phyloP scores from a whole-genome alignment of 1,139 yeast species.

The Blastobotrys buckinghamii region DNA sequence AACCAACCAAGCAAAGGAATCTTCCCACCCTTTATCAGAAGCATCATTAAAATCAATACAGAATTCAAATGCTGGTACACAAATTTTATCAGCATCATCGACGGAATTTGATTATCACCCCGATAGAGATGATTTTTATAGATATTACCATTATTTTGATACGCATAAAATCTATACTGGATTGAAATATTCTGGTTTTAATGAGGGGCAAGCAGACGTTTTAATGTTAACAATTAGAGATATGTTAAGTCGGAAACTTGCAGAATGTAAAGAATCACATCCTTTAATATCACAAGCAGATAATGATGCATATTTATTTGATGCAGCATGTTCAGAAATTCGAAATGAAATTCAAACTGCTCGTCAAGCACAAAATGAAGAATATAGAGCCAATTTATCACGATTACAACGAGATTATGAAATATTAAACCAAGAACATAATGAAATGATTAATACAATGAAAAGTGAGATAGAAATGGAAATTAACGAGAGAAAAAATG shows the following conservation, averaged over 20 bases:
- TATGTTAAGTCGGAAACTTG: slow-evolving; percentile 39
- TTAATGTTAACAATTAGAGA: slow-evolving; percentile 36
- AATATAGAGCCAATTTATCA: slow-evolving; percentile 59
- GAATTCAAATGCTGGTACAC: neutral
- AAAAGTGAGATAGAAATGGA: slow-evolving; percentile 79
- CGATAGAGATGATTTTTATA: slow-evolving; percentile 11
- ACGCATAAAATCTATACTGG: slow-evolving; percentile 36
- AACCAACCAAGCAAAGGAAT: neutral
- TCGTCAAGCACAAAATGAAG: slow-evolving; percentile 66
- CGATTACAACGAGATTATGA: slow-evolving; percentile 64
- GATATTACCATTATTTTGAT: slow-evolving; percentile 33
- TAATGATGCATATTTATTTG: slow-evolving; percentile 80
- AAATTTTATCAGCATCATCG: slow-evolving; percentile 2
- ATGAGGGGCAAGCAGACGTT: slow-evolving; percentile 37
- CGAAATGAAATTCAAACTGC: slow-evolving; percentile 71
- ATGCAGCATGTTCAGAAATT: slow-evolving; percentile 88
- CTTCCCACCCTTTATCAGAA: neutral
- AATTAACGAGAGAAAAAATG: slow-evolving; percentile 79
- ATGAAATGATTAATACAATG: slow-evolving; percentile 58
- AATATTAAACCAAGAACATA: slow-evolving; percentile 72
- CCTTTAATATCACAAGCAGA: slow-evolving; percentile 69
- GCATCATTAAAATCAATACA: neutral
- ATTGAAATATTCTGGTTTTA: slow-evolving; percentile 35
- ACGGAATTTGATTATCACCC: slow-evolving; percentile 9
- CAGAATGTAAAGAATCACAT: slow-evolving; percentile 51